Evolutionary conservation across 257 asterid genomes (phyloP).

Genomic region (Solanum rostratum): DNA sequence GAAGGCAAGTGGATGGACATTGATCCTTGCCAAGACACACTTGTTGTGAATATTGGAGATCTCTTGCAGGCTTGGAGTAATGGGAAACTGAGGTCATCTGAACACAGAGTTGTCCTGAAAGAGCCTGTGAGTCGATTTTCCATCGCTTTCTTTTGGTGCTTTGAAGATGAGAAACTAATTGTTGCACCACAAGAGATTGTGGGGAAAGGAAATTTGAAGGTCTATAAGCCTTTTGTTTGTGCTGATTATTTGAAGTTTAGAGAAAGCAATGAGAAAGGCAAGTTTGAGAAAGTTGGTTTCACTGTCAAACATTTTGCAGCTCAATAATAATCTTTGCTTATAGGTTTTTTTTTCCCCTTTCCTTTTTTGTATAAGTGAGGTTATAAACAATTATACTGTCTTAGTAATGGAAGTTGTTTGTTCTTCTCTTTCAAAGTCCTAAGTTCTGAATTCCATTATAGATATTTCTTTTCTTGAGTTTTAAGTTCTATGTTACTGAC

Average conservation of each 20-base stretch:
- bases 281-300: constrained; percentile 67
- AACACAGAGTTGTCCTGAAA: constrained; percentile 53
- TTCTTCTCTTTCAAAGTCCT: neutral
- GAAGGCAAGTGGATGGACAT: constrained; percentile 59
- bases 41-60: constrained; percentile 67
- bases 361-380: neutral
- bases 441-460: neutral
- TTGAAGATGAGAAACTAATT: constrained; percentile 54
- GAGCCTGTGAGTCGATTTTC: constrained; percentile 39
- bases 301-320: constrained; percentile 69
- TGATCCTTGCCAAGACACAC: constrained; percentile 41
- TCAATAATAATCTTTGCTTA: neutral
- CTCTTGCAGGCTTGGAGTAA: constrained; percentile 79
- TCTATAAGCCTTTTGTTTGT: constrained; percentile 46
- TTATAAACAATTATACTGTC: neutral
- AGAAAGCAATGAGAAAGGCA: constrained; percentile 50
- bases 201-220: constrained; percentile 18
- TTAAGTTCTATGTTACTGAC: neutral
- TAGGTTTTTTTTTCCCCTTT: neutral
- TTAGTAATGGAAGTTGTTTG: neutral
- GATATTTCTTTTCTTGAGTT: neutral
- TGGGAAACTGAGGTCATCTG: constrained; percentile 48
- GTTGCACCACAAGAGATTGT: constrained; percentile 46
- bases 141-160: constrained; percentile 69
- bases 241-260: constrained; percentile 50